Conservation (phyloP, 352 stramenopile species). For the Pythium vanterpoolii region DNA sequence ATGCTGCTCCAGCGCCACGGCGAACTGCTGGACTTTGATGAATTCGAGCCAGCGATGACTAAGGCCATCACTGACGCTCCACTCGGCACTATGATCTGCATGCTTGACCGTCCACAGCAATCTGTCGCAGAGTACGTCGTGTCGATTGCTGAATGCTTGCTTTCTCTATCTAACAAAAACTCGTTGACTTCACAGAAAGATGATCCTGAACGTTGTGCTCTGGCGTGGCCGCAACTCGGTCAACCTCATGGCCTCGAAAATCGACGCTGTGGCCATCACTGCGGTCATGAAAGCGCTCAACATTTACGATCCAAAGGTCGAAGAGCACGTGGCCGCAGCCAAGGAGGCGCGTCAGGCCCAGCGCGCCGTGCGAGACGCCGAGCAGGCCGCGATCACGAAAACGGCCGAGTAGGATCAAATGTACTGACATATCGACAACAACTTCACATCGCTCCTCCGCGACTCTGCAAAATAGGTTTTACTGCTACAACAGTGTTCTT, state of each 20-base stretch:
- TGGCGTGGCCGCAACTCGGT: slow-evolving; percentile 86
- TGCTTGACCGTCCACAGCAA: slow-evolving; percentile 54
- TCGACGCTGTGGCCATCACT: slow-evolving; percentile 68
- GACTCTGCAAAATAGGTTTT: slow-evolving; percentile 44
- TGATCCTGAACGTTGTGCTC: slow-evolving; percentile 81
- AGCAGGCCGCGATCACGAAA: slow-evolving; percentile 24
- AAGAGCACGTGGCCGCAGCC: slow-evolving; percentile 36
- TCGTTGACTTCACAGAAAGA: slow-evolving; percentile 42
- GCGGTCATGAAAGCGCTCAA: slow-evolving; percentile 85
- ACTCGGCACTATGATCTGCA: slow-evolving; percentile 79
- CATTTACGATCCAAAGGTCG: slow-evolving; percentile 52
- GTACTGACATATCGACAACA: slow-evolving; percentile 14
- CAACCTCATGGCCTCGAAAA: slow-evolving; percentile 85
- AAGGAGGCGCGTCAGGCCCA: slow-evolving; percentile 52
- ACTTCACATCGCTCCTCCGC: background rate
- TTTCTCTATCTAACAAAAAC: background rate
- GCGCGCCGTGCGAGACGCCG: slow-evolving; percentile 30
- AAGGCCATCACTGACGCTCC: slow-evolving; percentile 52
- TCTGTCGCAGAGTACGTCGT: slow-evolving; percentile 65
- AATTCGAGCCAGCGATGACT: slow-evolving; percentile 56
- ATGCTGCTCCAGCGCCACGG: slow-evolving; percentile 82
- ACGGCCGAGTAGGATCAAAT: slow-evolving; percentile 3
- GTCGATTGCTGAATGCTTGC: background rate
- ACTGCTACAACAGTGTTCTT: background rate
- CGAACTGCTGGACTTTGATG: slow-evolving; percentile 80